phyloP scores from a whole-genome alignment of 2,329 filamentous ascomycete species.

The Xylaria sp. region DNA sequence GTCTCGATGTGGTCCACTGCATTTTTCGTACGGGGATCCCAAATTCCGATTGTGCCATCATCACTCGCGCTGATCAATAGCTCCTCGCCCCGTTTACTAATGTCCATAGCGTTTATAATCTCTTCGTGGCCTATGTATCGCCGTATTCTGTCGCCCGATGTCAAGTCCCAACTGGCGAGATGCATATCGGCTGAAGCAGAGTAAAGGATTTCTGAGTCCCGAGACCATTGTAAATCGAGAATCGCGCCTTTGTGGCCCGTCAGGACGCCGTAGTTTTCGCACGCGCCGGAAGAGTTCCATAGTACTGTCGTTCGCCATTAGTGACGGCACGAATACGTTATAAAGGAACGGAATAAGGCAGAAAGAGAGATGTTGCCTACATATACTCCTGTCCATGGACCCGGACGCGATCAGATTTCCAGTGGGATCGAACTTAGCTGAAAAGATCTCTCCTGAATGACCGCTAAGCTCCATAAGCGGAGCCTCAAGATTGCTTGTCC shows the following conservation, averaged over 20 bases:
- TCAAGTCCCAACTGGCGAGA: conserved; percentile 93
- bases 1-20: conserved; percentile 90
- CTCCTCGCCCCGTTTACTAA: conserved; percentile 90
- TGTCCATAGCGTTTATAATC: conserved; percentile 91
- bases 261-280: conserved; percentile 92
- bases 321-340: background rate
- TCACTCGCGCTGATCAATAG: conserved; percentile 91
- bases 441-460: conserved; percentile 86
- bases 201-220: conserved; percentile 89
- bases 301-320: conserved; percentile 69
- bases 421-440: conserved; percentile 87
- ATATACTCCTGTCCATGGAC: conserved; percentile 91
- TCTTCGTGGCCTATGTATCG: conserved; percentile 94
- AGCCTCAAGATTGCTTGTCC: conserved; percentile 85
- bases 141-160: conserved; percentile 90
- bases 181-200: conserved; percentile 94
- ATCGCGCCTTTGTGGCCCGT: conserved; percentile 91
- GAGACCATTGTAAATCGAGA: conserved; percentile 94
- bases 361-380: conserved; percentile 61
- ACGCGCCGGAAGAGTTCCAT: conserved; percentile 92
- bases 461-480: conserved; percentile 94
- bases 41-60: conserved; percentile 92
- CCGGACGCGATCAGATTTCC: conserved; percentile 92
- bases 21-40: conserved; percentile 92
- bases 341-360: background rate